phyloP scores from a whole-genome alignment of 1,139 yeast species.

The Debaryomycetaceae sp. region DNA sequence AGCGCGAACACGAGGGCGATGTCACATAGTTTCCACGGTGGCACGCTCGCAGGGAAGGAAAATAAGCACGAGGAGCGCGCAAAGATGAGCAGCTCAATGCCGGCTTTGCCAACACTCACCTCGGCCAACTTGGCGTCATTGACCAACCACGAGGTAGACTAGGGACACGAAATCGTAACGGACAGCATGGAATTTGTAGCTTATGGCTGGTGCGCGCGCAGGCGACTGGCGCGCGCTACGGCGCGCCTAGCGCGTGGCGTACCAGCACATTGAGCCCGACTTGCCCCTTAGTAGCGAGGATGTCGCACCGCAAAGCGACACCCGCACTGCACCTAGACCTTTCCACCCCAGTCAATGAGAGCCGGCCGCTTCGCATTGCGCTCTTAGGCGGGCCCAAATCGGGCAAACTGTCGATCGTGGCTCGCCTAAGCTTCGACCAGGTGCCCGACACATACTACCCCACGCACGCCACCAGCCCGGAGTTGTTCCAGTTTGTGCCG shows the following conservation, averaged over 20 bases:
- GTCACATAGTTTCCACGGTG: constrained; percentile 7
- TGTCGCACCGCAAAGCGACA: constrained; percentile 1
- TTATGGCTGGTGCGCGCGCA: too few species aligned
- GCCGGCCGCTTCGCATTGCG: constrained; percentile 50
- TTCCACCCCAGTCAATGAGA: constrained; percentile 19
- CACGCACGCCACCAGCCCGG: constrained; percentile 50
- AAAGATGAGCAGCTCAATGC: constrained; percentile 6
- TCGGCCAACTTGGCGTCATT: constrained; percentile 8
- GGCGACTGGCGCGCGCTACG: too few species aligned
- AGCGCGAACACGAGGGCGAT: constrained; percentile 4
- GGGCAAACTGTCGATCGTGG: constrained; percentile 50
- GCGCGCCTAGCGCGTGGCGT: too few species aligned
- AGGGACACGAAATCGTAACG: background rate
- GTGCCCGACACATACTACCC: constrained; percentile 64
- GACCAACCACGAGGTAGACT: constrained; percentile 6
- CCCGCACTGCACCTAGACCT: constrained; percentile 4
- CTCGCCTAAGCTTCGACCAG: constrained; percentile 45
- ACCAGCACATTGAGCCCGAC: constrained; percentile 1
- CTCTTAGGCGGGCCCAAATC: constrained; percentile 51
- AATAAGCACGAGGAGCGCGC: constrained; percentile 3
- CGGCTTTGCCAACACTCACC: constrained; percentile 6
- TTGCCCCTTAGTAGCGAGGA: background rate
- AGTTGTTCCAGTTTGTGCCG: constrained; percentile 52
- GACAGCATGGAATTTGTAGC: background rate
- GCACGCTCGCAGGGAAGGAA: constrained; percentile 6